phyloP scores from a whole-genome alignment of 2,329 filamentous ascomycete genomes.

The Colletotrichum musae region DNA sequence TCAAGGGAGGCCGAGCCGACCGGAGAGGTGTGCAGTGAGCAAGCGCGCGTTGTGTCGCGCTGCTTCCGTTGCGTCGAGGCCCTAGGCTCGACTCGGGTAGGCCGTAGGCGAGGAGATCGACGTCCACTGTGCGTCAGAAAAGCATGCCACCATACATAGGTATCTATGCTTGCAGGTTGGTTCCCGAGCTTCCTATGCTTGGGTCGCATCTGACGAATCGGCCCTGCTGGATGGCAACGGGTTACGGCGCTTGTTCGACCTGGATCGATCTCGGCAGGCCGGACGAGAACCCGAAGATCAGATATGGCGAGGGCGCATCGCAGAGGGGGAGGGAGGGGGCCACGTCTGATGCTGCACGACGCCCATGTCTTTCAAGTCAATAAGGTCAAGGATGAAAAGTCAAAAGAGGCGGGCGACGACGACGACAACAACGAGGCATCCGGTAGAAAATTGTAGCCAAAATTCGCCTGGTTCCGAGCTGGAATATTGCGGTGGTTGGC shows the following conservation, averaged over 20 bases:
- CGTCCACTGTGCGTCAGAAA: background rate
- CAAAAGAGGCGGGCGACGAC: constrained; percentile 8
- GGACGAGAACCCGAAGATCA: constrained; percentile 10
- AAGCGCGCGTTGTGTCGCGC: constrained; percentile 2
- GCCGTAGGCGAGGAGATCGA: constrained; percentile 8
- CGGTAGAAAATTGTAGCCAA: constrained; percentile 7
- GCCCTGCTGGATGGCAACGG: constrained; percentile 15
- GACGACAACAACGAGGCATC: background rate
- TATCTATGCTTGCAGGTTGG: constrained; percentile 17
- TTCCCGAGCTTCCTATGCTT: constrained; percentile 11
- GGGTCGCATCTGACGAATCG: constrained; percentile 10
- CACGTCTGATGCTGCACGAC: too few relatives aligned
- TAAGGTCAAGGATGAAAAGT: background rate
- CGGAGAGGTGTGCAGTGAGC: constrained; percentile 15
- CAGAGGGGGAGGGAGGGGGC: background rate
- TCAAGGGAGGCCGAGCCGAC: constrained; percentile 26
- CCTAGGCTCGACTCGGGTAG: constrained; percentile 7
- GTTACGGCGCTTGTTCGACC: constrained; percentile 12
- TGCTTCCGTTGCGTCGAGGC: background rate
- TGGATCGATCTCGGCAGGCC: constrained; percentile 24
- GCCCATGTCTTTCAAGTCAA: background rate
- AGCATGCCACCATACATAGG: too few relatives aligned
- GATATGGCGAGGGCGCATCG: constrained; percentile 18
- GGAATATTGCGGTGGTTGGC: constrained; percentile 5
- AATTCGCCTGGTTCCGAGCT: constrained; percentile 9